phyloP scores from a whole-genome alignment of 2,329 filamentous ascomycete species.

The Colletotrichum noveboracense region DNA sequence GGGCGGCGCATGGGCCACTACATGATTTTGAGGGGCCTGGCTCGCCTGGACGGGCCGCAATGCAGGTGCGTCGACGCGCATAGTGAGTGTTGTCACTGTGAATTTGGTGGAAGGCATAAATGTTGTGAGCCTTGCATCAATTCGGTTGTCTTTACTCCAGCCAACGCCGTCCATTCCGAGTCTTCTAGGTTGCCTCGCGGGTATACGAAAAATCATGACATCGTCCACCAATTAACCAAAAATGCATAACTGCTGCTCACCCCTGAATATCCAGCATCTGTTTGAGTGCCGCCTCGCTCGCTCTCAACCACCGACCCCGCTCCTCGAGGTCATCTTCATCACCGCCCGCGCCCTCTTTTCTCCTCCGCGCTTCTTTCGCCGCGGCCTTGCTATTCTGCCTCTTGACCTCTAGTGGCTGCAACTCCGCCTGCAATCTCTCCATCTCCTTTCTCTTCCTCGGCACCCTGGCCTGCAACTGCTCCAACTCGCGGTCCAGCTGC shows the following conservation, averaged over 20 bases:
- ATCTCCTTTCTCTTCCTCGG: slow-evolving; percentile 71
- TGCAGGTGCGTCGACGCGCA: background rate
- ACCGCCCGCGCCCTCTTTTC: slow-evolving; percentile 71
- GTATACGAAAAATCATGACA: slow-evolving; percentile 4
- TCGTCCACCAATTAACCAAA: background rate
- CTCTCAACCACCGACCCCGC: slow-evolving; percentile 75
- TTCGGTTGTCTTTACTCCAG: background rate
- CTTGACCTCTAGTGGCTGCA: slow-evolving; percentile 72
- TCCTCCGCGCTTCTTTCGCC: slow-evolving; percentile 72
- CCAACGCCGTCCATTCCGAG: background rate
- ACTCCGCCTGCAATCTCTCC: slow-evolving; percentile 70
- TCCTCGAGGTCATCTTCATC: slow-evolving; percentile 78
- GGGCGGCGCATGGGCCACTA: background rate
- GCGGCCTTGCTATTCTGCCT: slow-evolving; percentile 68
- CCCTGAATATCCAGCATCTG: slow-evolving; percentile 65
- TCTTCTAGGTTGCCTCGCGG: background rate
- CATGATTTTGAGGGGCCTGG: background rate
- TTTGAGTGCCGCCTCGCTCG: slow-evolving; percentile 68
- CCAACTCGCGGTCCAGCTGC: slow-evolving; percentile 68
- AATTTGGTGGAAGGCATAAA: background rate
- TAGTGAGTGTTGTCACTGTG: background rate
- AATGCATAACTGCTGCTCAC: slow-evolving; percentile 23
- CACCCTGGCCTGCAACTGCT: slow-evolving; percentile 64
- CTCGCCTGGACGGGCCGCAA: background rate
- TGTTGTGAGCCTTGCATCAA: background rate